Evolutionary conservation across 2,329 filamentous ascomycete species (phyloP).

Genomic region (Ceratocystis colombiana): DNA sequence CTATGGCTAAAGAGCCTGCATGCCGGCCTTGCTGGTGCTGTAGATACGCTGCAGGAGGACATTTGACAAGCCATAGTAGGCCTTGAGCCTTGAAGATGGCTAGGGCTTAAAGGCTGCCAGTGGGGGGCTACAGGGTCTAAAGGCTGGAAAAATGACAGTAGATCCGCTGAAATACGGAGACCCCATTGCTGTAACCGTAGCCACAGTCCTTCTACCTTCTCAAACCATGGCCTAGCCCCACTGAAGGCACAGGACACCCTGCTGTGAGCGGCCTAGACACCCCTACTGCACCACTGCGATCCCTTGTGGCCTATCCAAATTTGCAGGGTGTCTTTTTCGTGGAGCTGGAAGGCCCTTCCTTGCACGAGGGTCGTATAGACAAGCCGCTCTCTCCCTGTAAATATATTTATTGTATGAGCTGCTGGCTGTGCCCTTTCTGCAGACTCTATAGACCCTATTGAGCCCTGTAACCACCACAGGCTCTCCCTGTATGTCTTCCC

Average conservation of each 20-base stretch:
- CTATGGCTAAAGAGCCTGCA: slow-evolving; percentile 12
- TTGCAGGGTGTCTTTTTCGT: not conserved
- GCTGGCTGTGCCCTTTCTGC: not conserved
- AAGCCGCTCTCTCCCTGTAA: not conserved
- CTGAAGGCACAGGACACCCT: not conserved
- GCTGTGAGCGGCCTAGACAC: not conserved
- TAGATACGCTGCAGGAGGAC: slow-evolving; percentile 10
- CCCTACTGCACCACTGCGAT: not conserved
- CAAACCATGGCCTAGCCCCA: not conserved
- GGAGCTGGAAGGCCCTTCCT: not conserved
- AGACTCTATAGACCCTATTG: not conserved
- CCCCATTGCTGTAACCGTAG: no score
- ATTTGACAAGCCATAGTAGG: not conserved
- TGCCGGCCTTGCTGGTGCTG: not conserved
- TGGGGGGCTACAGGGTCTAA: not conserved
- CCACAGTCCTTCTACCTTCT: no score
- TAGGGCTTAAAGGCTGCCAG: not conserved
- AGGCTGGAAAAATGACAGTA: no score
- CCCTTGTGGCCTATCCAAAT: slow-evolving; percentile 6
- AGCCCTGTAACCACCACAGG: not conserved
- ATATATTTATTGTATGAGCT: not conserved
- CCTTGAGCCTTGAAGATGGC: not conserved
- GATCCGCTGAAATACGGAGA: no score
- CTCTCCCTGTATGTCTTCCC: not conserved
- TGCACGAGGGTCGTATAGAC: not conserved